These are phyloP conservation scores for Pittosporum tobira DNA, from an alignment of 129 eudicot species.

Conservation along the genomic window DNA sequence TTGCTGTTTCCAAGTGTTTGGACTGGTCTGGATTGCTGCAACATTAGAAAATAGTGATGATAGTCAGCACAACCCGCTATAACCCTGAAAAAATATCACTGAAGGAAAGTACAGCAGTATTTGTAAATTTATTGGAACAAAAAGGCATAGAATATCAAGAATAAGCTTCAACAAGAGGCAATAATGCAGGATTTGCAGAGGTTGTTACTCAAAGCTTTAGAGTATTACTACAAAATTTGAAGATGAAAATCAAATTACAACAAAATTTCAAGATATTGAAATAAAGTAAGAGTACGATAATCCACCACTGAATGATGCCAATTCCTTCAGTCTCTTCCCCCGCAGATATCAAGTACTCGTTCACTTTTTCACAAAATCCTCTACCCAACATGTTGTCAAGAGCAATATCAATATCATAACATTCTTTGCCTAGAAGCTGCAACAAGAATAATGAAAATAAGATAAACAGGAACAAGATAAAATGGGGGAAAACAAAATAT, in stretches of 20 bases:
- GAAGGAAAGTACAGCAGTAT: background rate
- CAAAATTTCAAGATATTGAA: background rate
- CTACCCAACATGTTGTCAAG: slow-evolving; percentile 84
- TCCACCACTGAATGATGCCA: slow-evolving; percentile 67
- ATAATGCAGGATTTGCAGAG: too few relatives aligned
- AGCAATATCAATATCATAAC: slow-evolving; percentile 92
- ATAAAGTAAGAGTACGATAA: background rate
- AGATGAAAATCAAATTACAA: background rate
- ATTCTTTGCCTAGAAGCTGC: slow-evolving; percentile 91
- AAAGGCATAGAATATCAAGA: background rate
- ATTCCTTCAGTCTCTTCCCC: slow-evolving; percentile 71
- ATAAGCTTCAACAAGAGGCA: background rate
- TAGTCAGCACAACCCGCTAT: background rate
- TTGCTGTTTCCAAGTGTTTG: slow-evolving; percentile 95
- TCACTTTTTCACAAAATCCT: slow-evolving; percentile 83
- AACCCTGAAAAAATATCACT: background rate
- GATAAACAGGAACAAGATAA: background rate
- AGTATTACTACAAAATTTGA: too few relatives aligned
- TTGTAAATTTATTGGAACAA: background rate
- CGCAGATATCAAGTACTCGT: slow-evolving; percentile 56
- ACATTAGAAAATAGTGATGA: background rate
- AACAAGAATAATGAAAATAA: slow-evolving; percentile 8
- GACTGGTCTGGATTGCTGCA: slow-evolving; percentile 95
- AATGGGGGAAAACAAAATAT: background rate
- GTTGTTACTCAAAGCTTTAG: too few relatives aligned